These are phyloP conservation scores for Diutina catenulata DNA, from an alignment of 1,139 yeast species.

Conservation along the genomic window DNA sequence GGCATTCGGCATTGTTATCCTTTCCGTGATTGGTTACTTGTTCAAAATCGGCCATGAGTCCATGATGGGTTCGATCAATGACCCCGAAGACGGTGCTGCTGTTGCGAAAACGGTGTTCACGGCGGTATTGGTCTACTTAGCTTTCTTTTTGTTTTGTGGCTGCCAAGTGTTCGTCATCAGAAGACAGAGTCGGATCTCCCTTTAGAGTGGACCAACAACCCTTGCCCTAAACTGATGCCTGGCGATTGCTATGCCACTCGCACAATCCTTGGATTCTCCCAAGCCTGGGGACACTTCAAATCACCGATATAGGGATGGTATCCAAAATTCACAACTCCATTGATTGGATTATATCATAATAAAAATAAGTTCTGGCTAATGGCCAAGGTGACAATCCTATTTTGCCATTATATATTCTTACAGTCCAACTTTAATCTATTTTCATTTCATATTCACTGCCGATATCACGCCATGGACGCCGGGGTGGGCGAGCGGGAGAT, in stretches of 20 bases:
- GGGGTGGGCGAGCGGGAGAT: neutral
- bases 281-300: no score
- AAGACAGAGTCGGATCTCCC: conserved; percentile 47
- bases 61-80: conserved; percentile 83
- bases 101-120: conserved; percentile 86
- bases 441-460: neutral
- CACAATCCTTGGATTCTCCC: no score
- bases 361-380: neutral
- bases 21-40: conserved; percentile 72
- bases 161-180: conserved; percentile 58
- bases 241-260: no score
- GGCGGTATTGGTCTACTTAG: conserved; percentile 75
- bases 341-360: neutral
- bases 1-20: conserved; percentile 80
- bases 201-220: no score
- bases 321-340: neutral
- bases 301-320: no score
- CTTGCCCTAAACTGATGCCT: no score
- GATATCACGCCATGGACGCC: neutral
- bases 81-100: conserved; percentile 88
- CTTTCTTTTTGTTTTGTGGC: conserved; percentile 81
- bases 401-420: no score
- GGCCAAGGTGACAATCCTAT: no score
- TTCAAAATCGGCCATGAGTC: conserved; percentile 78
- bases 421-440: neutral